Base-by-base conservation (phyloP, 495 filamentous ascomycete genomes). In the Hypoxylon intermedium region DNA sequence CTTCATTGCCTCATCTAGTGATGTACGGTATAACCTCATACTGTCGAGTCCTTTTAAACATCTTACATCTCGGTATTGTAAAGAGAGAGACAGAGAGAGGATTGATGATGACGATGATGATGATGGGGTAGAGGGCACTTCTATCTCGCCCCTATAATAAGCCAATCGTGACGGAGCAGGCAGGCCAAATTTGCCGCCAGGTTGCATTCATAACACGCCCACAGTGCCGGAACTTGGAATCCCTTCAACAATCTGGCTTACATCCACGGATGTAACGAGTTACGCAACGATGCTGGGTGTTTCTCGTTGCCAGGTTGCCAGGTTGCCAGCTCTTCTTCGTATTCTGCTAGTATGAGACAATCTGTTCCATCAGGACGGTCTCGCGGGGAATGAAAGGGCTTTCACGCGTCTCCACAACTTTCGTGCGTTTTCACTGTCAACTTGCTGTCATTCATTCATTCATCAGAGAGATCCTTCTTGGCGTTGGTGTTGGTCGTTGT, bases 281-380 rank as follows among this genome's bases (percentile, higher is more conserved):
- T 63, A 58, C 60, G 53, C 61, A 59, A 60, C 33, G 45, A 55
- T 60, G 51, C 23, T 33, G 47, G 56, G 46, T 56, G 56, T 65
- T 60, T 65, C 56, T 65, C 56, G 50, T 44, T 57, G 40, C 53
- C 48, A 51, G 42, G n/a, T n/a, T n/a, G n/a, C n/a, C n/a, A n/a
- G n/a, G n/a, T n/a, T n/a, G n/a, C n/a, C n/a, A n/a, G n/a, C n/a
- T n/a, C n/a, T 36, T 57, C 48, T 58, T 60, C 36, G 46, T 49
- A 49, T 53, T 36, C 43, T 36, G 36, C 26, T 67, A 23, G 58
- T 45, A 62, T 67, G 63, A 67, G 63, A 67, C 63, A 67, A 52
- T 34, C 44, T 58, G 63, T 67, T 46, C 58, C 63, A 58, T 62
- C 58, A 67, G 34, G 58, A 43, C 48, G 58, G 63, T 67, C 63